Conservation (phyloP, 176 grass and related monocot species). For the Aegilops speltoides region DNA sequence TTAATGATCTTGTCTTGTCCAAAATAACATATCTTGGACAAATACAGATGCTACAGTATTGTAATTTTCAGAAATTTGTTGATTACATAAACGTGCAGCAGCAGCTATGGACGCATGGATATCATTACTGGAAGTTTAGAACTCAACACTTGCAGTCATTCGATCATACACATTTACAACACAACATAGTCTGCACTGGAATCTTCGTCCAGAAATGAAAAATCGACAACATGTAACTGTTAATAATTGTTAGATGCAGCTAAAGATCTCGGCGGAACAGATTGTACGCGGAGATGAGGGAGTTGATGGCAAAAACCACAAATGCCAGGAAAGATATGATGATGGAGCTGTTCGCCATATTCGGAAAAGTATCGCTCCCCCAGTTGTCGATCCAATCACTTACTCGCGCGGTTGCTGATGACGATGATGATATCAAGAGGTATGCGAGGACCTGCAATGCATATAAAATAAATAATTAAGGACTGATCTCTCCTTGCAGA, state of each 20-base stretch:
- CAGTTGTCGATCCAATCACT: slow-evolving; percentile 78
- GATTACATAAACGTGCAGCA: background rate
- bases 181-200: slow-evolving; percentile 22
- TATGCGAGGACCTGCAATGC: slow-evolving; percentile 63
- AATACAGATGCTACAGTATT: background rate
- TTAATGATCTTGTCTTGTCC: background rate
- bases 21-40: background rate
- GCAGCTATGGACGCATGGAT: background rate
- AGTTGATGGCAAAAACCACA: slow-evolving; percentile 62
- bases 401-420: slow-evolving; percentile 78
- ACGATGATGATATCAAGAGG: slow-evolving; percentile 87
- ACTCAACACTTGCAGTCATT: background rate
- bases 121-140: slow-evolving; percentile 9
- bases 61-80: background rate
- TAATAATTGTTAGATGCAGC: background rate
- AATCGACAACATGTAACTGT: background rate
- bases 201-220: slow-evolving; percentile 9
- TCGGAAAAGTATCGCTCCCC: slow-evolving; percentile 80
- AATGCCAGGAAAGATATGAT: slow-evolving; percentile 87
- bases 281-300: slow-evolving; percentile 90
- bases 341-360: slow-evolving; percentile 84
- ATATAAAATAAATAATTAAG: slow-evolving; percentile 23
- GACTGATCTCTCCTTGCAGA: background rate
- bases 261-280: slow-evolving; percentile 67
- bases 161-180: slow-evolving; percentile 13